Evolutionary conservation across 2,329 filamentous ascomycete species (phyloP).

Genomic region (Diaporthe velutina): DNA sequence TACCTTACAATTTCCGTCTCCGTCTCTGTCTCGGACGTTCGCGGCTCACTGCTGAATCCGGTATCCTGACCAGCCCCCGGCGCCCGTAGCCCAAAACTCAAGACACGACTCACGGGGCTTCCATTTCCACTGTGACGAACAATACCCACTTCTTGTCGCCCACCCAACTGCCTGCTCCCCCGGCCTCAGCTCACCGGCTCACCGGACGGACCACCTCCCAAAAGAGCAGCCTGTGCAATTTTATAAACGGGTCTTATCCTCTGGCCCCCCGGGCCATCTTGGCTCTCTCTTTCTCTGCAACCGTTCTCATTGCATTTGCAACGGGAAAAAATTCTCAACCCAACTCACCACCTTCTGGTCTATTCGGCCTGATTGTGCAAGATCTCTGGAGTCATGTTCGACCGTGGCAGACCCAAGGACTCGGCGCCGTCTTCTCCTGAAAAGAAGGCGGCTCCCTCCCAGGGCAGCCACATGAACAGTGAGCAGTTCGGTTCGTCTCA

Average conservation of each 20-base stretch:
- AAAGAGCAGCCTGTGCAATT: slow-evolving; percentile 34
- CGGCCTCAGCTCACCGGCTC: slow-evolving; percentile 20
- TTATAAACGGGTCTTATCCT: slow-evolving; percentile 38
- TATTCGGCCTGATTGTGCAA: slow-evolving; percentile 41
- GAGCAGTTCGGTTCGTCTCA: slow-evolving; percentile 72
- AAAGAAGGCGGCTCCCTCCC: slow-evolving; percentile 71
- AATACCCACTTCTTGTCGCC: slow-evolving; percentile 30
- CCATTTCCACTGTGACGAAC: slow-evolving; percentile 27
- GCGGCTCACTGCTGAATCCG: slow-evolving; percentile 26
- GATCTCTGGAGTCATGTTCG: slow-evolving; percentile 48
- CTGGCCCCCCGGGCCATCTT: slow-evolving; percentile 28
- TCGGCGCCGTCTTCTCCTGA: slow-evolving; percentile 47
- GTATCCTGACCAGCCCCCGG: slow-evolving; percentile 30
- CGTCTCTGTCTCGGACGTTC: slow-evolving; percentile 8
- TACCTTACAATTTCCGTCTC: slow-evolving; percentile 28
- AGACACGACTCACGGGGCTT: slow-evolving; percentile 25
- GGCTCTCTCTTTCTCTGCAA: slow-evolving; percentile 31
- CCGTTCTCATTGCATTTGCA: slow-evolving; percentile 40
- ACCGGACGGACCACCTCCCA: slow-evolving; percentile 32
- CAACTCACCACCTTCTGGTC: slow-evolving; percentile 38
- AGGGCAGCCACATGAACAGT: slow-evolving; percentile 74
- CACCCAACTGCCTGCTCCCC: slow-evolving; percentile 26
- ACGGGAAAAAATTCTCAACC: slow-evolving; percentile 33
- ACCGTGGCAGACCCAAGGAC: slow-evolving; percentile 50
- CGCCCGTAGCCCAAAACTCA: slow-evolving; percentile 10